Evolutionary conservation across 805 yeast species (phyloP).

Genomic region (Barnettozyma wickerhamii): DNA sequence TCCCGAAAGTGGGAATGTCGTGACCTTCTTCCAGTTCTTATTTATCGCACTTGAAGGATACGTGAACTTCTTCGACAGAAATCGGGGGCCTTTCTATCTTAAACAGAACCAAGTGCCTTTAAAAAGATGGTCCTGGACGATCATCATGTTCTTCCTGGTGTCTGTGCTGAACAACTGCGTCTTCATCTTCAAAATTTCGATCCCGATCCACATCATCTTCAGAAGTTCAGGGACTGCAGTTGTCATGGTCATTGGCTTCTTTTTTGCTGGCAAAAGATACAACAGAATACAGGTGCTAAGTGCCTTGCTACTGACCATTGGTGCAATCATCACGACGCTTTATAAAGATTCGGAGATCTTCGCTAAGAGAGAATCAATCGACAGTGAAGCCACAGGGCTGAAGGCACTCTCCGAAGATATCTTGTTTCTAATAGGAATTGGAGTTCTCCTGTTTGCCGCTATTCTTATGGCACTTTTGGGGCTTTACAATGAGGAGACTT

Average conservation of each 20-base stretch:
- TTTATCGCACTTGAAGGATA: slow-evolving; percentile 45
- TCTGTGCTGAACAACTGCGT: slow-evolving; percentile 54
- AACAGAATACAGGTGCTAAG: slow-evolving; percentile 41
- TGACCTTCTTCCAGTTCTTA: slow-evolving; percentile 55
- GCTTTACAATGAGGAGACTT: slow-evolving; percentile 49
- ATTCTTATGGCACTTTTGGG: slow-evolving; percentile 54
- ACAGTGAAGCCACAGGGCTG: neutral
- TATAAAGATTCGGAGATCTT: slow-evolving; percentile 27
- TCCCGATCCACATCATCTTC: slow-evolving; percentile 63
- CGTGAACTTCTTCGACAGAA: slow-evolving; percentile 29
- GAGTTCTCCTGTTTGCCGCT: slow-evolving; percentile 43
- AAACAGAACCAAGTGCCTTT: slow-evolving; percentile 37
- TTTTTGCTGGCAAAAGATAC: slow-evolving; percentile 43
- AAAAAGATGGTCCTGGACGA: slow-evolving; percentile 39
- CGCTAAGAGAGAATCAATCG: slow-evolving; percentile 16
- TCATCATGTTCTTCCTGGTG: slow-evolving; percentile 44
- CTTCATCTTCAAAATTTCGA: slow-evolving; percentile 49
- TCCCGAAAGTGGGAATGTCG: slow-evolving; percentile 39
- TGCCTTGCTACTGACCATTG: slow-evolving; percentile 47
- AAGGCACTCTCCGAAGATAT: slow-evolving; percentile 12
- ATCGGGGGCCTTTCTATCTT: slow-evolving; percentile 28
- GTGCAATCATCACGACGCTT: slow-evolving; percentile 43
- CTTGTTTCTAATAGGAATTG: slow-evolving; percentile 26
- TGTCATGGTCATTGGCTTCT: slow-evolving; percentile 51
- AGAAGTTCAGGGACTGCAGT: slow-evolving; percentile 59